phyloP scores from a whole-genome alignment of 805 yeast species.

The Cyberlindnera xishuangbannaensis region DNA sequence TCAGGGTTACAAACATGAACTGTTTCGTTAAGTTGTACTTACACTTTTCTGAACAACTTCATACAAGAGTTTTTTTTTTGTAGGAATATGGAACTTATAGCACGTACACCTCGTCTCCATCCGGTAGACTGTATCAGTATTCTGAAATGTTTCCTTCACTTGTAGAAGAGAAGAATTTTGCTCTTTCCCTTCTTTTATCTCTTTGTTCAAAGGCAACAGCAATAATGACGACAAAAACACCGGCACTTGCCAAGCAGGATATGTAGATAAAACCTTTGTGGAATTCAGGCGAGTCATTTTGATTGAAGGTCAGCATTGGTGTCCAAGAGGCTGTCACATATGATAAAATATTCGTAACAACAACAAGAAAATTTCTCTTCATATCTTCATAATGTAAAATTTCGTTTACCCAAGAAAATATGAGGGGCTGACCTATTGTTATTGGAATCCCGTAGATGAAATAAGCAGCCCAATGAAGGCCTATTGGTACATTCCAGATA shows the following conservation, averaged over 20 bases:
- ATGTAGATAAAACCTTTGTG: conserved; percentile 34
- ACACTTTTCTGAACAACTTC: too few relatives aligned
- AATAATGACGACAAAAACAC: conserved; percentile 25
- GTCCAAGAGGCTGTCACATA: conserved; percentile 38
- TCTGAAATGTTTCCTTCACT: too few relatives aligned
- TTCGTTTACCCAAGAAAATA: conserved; percentile 43
- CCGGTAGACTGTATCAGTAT: too few relatives aligned
- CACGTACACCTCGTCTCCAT: too few relatives aligned
- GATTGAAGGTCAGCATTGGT: conserved; percentile 35
- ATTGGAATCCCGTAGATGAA: conserved; percentile 43
- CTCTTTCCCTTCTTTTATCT: background rate
- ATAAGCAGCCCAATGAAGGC: conserved; percentile 46
- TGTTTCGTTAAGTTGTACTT: too few relatives aligned
- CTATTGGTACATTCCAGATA: conserved; percentile 41
- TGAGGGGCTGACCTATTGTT: conserved; percentile 44
- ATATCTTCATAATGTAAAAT: conserved; percentile 30
- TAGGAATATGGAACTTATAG: too few relatives aligned
- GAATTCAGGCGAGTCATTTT: conserved; percentile 32
- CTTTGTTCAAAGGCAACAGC: background rate
- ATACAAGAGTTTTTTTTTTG: too few relatives aligned
- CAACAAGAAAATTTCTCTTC: conserved; percentile 28
- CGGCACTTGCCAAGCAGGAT: conserved; percentile 29
- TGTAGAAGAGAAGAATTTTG: too few relatives aligned
- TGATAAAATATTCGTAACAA: conserved; percentile 35
- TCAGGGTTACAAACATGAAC: too few relatives aligned